Percentiles rank a stretch among this genome's conserved stretches.
phyloP scores from a whole-genome alignment of 2,329 filamentous ascomycete genomes.

The Penicillium corylophilum region DNA sequence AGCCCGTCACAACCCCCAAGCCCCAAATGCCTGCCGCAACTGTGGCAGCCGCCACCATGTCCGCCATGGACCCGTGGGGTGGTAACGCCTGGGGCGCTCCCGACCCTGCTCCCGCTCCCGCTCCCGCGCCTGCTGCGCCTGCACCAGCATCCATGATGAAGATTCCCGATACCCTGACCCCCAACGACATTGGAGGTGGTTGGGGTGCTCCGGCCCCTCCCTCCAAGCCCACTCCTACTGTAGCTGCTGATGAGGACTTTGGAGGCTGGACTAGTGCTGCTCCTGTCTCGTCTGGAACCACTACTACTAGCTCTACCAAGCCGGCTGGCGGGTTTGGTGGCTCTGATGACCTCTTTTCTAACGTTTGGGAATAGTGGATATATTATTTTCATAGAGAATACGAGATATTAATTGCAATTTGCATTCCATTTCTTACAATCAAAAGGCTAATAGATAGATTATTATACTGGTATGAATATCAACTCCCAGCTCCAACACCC shows the following conservation, averaged over 20 bases:
- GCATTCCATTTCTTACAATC: slow-evolving; percentile 11
- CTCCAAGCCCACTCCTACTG: slow-evolving; percentile 55
- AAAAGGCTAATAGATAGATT: not conserved
- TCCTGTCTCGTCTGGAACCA: slow-evolving; percentile 50
- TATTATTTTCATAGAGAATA: slow-evolving; percentile 23
- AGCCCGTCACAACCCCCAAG: slow-evolving; percentile 43
- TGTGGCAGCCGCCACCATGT: slow-evolving; percentile 44
- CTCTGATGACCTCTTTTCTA: slow-evolving; percentile 84
- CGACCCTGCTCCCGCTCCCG: slow-evolving; percentile 54
- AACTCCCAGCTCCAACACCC: too few species aligned
- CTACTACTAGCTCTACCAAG: slow-evolving; percentile 48
- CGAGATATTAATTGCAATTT: slow-evolving; percentile 1
- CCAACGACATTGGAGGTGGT: slow-evolving; percentile 66
- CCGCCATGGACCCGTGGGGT: slow-evolving; percentile 74
- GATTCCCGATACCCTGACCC: slow-evolving; percentile 48
- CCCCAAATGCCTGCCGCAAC: slow-evolving; percentile 46
- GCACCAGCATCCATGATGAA: slow-evolving; percentile 41
- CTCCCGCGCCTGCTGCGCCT: slow-evolving; percentile 35
- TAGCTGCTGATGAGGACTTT: slow-evolving; percentile 90
- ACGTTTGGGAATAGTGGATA: slow-evolving; percentile 76
- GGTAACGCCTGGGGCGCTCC: slow-evolving; percentile 76
- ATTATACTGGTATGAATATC: too few species aligned
- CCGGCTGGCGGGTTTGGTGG: slow-evolving; percentile 62
- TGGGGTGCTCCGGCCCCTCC: slow-evolving; percentile 50
- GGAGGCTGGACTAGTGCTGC: slow-evolving; percentile 84